Base-by-base conservation (phyloP, 257 asterid species). In the Petunia axillaris region DNA sequence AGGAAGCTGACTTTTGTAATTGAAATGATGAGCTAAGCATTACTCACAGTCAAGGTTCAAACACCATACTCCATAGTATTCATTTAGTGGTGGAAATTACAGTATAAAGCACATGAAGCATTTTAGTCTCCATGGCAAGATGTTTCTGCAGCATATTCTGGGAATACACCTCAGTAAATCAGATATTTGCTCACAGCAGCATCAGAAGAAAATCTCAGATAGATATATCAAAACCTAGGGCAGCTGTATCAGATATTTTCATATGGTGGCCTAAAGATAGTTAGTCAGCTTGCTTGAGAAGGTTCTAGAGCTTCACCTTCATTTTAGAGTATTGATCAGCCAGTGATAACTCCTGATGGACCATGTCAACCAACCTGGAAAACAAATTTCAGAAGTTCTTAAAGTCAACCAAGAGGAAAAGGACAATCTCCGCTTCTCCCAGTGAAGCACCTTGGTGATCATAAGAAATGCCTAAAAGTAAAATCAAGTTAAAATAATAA, bases 271-370 rank as follows among this genome's bases (percentile, higher is more conserved):
- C 57, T 15, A 52, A 52, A 52, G 57, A 52, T 13, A 52, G 57
- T 52, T 52, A 52, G 57, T 52, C 57, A 52, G 57, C 57, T 52
- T 52, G 9, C 44, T 50, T 50, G 62, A 73, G 77, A 64, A 79
- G 78, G 62, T 83, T 83, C 57, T 39, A 82, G 79, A 67, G 81
- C 78, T 73, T 48, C 85, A 96, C 99, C 97, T 92, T 91, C 85
- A 96, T 84, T 83, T 94, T 89, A 76, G 87, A 85, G 79, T 88
- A 94, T 83, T 96, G 99, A 80, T 96, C 99, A 54, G 98, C 98
- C 92, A 93, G 87, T 66, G 97, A 92, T 82, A 96, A 84, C 87
- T 96, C 99, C 90, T 81, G 90, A 91, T 94, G 99, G 75, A 92
- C 91, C 91, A 90, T 86, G 89, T 94, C 97, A 86, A 95, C 86